Conservation (phyloP, 441 rosid genomes). For the Populus hybrid region DNA sequence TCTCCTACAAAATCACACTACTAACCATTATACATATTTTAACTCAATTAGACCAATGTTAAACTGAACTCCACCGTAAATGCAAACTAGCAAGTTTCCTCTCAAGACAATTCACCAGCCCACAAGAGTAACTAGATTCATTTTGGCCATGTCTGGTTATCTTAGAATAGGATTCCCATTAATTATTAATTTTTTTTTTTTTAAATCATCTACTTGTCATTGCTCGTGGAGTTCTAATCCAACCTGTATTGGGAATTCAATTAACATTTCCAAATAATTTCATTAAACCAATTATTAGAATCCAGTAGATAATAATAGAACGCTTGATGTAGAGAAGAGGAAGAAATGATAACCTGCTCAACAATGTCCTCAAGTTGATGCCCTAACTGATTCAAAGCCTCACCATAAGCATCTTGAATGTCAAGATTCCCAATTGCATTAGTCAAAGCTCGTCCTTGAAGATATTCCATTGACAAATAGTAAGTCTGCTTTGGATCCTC, state of each 20-base stretch:
- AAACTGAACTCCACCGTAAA: background rate
- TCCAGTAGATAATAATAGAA: background rate
- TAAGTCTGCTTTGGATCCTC: slow-evolving; percentile 90
- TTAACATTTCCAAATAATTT: background rate
- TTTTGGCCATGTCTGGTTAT: background rate
- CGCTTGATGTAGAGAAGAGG: background rate
- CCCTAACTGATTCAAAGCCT: slow-evolving; percentile 73
- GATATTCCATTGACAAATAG: slow-evolving; percentile 96
- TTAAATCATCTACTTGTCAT: background rate
- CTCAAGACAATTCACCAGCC: background rate
- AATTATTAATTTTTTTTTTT: too few relatives aligned
- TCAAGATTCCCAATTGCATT: slow-evolving; percentile 84
- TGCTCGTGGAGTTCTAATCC: background rate
- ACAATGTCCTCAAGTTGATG: slow-evolving; percentile 77
- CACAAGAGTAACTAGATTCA: background rate
- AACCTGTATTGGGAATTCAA: background rate
- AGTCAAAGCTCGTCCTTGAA: slow-evolving; percentile 94
- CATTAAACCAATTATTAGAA: background rate
- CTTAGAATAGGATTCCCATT: background rate
- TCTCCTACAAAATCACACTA: slow-evolving; percentile 56
- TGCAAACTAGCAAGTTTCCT: background rate
- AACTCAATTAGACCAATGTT: slow-evolving; percentile 2
- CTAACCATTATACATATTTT: slow-evolving; percentile 6
- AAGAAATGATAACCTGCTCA: slow-evolving; percentile 55
- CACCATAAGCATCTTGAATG: slow-evolving; percentile 72